Conservation (phyloP, 257 asterid genomes). For the Petunia secreta region DNA sequence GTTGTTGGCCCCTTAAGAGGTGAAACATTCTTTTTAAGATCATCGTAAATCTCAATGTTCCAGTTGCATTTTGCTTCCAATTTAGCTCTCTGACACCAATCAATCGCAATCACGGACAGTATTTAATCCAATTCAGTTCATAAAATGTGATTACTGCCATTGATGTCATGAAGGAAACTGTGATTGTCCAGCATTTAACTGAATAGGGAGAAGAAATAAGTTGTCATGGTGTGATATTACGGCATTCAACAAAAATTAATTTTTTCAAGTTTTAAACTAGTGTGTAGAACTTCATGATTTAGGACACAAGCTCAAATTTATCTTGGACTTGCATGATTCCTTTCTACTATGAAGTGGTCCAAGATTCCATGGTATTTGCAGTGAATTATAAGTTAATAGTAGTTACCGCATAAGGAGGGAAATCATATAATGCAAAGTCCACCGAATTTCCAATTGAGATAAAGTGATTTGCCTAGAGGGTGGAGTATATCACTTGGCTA, state of each 20-base stretch:
- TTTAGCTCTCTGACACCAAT: neutral
- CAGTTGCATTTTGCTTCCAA: neutral
- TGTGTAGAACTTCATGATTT: neutral
- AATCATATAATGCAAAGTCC: neutral
- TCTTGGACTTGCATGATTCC: neutral
- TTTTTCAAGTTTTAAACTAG: neutral
- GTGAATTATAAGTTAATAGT: neutral
- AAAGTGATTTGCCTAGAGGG: neutral
- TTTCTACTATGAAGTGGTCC: neutral
- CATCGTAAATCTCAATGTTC: neutral
- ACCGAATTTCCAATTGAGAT: neutral
- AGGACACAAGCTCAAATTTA: neutral
- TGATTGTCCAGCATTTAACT: neutral
- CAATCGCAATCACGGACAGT: neutral
- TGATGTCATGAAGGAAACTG: constrained; percentile 8
- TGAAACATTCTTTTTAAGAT: neutral
- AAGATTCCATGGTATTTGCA: neutral
- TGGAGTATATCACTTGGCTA: neutral
- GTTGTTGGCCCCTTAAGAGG: neutral
- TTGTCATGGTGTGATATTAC: neutral
- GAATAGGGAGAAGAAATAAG: neutral
- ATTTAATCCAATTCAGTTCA: neutral
- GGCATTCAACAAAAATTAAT: neutral
- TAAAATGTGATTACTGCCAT: neutral
- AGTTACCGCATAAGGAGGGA: neutral